Evolutionary conservation across 305 asterid species (phyloP).

Genomic region (Fraxinus baroniana): DNA sequence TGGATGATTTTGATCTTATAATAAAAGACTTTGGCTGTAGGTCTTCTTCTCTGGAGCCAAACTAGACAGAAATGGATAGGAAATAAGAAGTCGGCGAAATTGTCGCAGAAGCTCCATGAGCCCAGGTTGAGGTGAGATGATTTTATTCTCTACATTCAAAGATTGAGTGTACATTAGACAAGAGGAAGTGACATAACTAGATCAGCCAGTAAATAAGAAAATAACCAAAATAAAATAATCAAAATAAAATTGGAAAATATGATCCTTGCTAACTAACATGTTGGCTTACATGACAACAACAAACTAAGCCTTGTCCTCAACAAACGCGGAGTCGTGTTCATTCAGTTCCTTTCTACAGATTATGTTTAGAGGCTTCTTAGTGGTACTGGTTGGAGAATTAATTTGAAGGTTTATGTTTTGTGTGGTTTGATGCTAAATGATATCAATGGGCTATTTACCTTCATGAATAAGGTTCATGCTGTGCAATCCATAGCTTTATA

Average conservation of each 20-base stretch:
- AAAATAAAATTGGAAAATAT: background rate
- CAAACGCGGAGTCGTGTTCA: background rate
- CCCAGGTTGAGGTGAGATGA: slow-evolving; percentile 59
- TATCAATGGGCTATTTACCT: background rate
- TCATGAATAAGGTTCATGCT: background rate
- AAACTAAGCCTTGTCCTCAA: background rate
- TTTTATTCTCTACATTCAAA: background rate
- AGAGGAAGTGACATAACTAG: background rate
- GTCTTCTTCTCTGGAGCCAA: slow-evolving; percentile 70
- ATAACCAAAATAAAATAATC: background rate
- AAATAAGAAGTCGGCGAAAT: slow-evolving; percentile 39
- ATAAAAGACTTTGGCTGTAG: slow-evolving; percentile 32
- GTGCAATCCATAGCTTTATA: background rate
- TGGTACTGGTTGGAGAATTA: background rate
- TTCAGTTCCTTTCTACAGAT: background rate
- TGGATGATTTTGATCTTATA: background rate
- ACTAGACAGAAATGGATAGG: slow-evolving; percentile 68
- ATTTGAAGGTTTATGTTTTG: background rate
- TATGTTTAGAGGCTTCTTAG: background rate
- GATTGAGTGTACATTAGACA: background rate
- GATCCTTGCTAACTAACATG: background rate
- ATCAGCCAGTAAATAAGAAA: background rate
- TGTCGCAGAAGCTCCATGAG: slow-evolving; percentile 43
- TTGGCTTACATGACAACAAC: background rate
- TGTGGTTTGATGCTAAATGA: background rate